Base-by-base conservation (phyloP, 2,329 filamentous ascomycete genomes). In the Decorospora gaudefroyi region DNA sequence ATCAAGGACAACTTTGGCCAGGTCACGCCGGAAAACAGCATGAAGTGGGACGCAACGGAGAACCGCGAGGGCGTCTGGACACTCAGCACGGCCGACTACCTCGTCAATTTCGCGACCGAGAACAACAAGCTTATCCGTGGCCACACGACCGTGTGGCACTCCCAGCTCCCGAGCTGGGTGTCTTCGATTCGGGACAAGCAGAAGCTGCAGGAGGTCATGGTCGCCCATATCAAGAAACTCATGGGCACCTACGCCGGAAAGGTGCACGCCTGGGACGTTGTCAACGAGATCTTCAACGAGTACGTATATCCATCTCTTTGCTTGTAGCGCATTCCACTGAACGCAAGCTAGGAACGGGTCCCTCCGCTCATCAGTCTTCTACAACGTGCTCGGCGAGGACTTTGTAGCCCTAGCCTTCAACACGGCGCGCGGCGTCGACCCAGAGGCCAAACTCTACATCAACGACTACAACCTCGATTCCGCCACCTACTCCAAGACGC, bases 381-480 rank as follows among this genome's bases (percentile, higher is more conserved):
- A 75, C 57, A 76, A 80, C 17, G 80, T 88, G 2, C 77, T 89
- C 4, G 85, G 86, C 30, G 84, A 88, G 71, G 78, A 80, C 65
- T 88, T 85, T 61, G 81, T 90, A 39, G 74, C 75, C 15, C 85
- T 87, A 58, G 86, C 86, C 23, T 90, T 89, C 72, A 76, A 80
- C 38, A 81, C 86, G 8, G 86, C 87, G 13, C 78, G 80, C 37
- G 75, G 76, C 6, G 85, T 83, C 10, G 86, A 89, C 65, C 84
- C 86, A 2, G 59, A 70, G 42, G 84, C 83, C 2, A 85, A 85
- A 70, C 76, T 90, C 26, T 90, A 87, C 74, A 87, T 89, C 72
- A 90, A 90, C 70, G 86, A 90, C 62, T 77, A 76, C 65, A 78
- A 76, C 72, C 78, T 87, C 38, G 85, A 87, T 70, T 74, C 69